Evolutionary conservation across 805 yeast genomes (phyloP), one percentile per base, ranked within the genome.

Genomic region (Starmerella powellii): DNA sequence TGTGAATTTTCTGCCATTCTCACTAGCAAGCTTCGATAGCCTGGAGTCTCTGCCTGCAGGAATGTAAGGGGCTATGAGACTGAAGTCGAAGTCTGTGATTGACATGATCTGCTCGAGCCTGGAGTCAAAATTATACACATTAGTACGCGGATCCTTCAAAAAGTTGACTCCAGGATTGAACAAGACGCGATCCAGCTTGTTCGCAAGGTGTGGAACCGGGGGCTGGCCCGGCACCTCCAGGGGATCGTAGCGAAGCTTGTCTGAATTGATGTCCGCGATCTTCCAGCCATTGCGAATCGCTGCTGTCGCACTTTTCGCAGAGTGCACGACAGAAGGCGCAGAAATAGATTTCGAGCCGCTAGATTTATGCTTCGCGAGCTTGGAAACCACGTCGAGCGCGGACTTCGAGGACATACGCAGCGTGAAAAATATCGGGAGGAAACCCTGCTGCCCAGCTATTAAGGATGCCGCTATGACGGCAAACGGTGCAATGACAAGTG

Each of bases 121-220:
- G 2, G 78, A 75, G 8, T 75, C 63, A 57, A 81, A 86, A 57
- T 85, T 83, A 59, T 68, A 77, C 2, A 76, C 77, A 36, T 77
- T 67, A 0, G 94, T 74, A 45, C 95, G 67, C 16, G 86, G 78
- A 60, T 87, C 95, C 54, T 74, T 76, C 26, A 82, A 59, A 46
- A 72, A 78, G 51, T 86, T 94, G 2, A 83, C 78, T 0, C 72
- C 93, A 0, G 95, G 95, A 24, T 80, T 76, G 57, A 80, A 83
- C 11, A 88, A 61, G 0, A 80, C 86, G 32, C 80, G 63, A 29
- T 80, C 79, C 16, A 91, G 67, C 38, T 71, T 72, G 53, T 81
- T 85, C 8, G 76, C 71, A 30, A 88, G 61, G 15, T 50, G 56
- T 0, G 95, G 87, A 2, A 39, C 78, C 40, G 41, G 54, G 2